Conservation (phyloP, 2,329 filamentous ascomycete species). For the Sporothrix dimorphospora region DNA sequence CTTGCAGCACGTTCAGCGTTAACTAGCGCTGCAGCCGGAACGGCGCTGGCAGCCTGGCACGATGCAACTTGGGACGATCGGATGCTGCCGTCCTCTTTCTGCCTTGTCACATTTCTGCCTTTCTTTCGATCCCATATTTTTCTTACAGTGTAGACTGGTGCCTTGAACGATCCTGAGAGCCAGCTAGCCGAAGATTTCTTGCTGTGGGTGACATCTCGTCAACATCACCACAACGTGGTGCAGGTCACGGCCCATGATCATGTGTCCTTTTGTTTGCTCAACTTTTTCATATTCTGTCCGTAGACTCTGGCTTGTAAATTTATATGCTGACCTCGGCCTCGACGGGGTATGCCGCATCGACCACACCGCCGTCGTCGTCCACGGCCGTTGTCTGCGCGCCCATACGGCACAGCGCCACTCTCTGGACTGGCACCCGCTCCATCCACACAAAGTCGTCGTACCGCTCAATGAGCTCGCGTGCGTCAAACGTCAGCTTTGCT, state of each 20-base stretch:
- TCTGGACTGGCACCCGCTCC: slow-evolving; percentile 66
- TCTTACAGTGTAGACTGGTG: not conserved
- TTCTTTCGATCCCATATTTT: not conserved
- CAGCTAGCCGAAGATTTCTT: not conserved
- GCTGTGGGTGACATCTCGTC: not conserved
- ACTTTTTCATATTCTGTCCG: not conserved
- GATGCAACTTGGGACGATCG: slow-evolving; percentile 2
- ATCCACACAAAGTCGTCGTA: slow-evolving; percentile 74
- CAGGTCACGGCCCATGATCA: too few species aligned
- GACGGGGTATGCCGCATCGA: slow-evolving; percentile 58
- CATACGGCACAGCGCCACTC: slow-evolving; percentile 82
- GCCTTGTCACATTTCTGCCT: not conserved
- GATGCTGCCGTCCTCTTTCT: not conserved
- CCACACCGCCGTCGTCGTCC: slow-evolving; percentile 52
- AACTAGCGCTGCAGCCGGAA: not conserved
- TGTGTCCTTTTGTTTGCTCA: too few species aligned
- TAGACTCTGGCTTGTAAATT: slow-evolving; percentile 12
- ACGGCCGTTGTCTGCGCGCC: slow-evolving; percentile 66
- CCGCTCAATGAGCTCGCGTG: slow-evolving; percentile 56
- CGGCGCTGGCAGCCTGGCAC: slow-evolving; percentile 1
- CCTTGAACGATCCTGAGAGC: not conserved
- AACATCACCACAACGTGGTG: too few species aligned
- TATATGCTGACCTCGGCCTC: slow-evolving; percentile 53
- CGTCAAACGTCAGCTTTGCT: slow-evolving; percentile 55
- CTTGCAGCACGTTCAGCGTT: not conserved